Evolutionary conservation across 345 rosid species (phyloP).

Genomic region (Noccaea bulbosa): DNA sequence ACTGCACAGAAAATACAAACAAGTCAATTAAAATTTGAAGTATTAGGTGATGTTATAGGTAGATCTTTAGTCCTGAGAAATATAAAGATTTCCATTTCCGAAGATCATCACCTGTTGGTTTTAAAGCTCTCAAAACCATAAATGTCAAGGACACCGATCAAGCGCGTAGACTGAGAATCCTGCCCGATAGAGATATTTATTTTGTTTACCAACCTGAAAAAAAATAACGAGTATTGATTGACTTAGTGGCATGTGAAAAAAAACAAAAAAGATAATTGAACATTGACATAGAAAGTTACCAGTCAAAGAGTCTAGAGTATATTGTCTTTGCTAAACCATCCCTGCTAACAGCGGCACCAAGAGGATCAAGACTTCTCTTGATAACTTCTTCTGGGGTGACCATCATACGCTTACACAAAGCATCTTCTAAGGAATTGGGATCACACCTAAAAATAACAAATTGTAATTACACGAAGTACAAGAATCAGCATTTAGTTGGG

Average conservation of each 20-base stretch:
- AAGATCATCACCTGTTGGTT: constrained; percentile 66
- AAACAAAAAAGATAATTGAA: neutral
- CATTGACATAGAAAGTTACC: constrained; percentile 51
- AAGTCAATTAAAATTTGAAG: constrained; percentile 31
- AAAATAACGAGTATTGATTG: constrained; percentile 23
- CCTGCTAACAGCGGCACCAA: constrained; percentile 73
- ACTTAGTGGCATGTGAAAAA: constrained; percentile 9
- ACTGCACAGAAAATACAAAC: constrained; percentile 49
- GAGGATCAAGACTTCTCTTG: constrained; percentile 77
- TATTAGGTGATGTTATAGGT: constrained; percentile 20
- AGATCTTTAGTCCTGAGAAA: constrained; percentile 1
- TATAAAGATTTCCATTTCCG: constrained; percentile 15
- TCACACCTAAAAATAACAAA: constrained; percentile 67
- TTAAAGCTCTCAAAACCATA: constrained; percentile 94
- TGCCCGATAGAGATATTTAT: constrained; percentile 77
- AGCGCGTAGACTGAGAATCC: constrained; percentile 64
- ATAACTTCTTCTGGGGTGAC: constrained; percentile 86
- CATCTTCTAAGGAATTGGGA: constrained; percentile 63
- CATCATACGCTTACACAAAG: constrained; percentile 80
- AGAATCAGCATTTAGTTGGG: constrained; percentile 20
- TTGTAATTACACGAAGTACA: constrained; percentile 20
- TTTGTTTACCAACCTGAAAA: constrained; percentile 80
- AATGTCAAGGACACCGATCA: constrained; percentile 89
- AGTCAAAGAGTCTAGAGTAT: constrained; percentile 84
- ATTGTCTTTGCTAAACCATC: constrained; percentile 94